Conservation (phyloP, 768 basidiomycete species). For the Panaeolus papilionaceus region DNA sequence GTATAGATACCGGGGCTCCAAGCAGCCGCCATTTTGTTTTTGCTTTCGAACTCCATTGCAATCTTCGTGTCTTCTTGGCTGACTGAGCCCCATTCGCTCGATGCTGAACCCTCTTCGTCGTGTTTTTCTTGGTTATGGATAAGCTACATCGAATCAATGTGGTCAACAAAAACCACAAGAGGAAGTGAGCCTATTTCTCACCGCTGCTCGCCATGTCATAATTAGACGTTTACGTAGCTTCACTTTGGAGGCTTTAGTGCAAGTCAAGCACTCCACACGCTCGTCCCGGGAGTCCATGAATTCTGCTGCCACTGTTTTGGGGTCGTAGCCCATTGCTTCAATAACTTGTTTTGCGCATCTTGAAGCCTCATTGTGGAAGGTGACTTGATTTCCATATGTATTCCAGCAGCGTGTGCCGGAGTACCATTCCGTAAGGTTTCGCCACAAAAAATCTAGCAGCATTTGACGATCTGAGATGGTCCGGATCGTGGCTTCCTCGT, state of each 20-base stretch:
- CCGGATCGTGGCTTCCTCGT: background rate
- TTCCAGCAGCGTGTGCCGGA: background rate
- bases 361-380: background rate
- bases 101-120: background rate
- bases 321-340: background rate
- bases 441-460: background rate
- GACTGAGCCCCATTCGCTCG: background rate
- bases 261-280: conserved; percentile 1
- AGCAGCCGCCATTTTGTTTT: background rate
- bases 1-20: background rate
- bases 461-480: background rate
- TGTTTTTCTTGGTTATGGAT: background rate
- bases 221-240: background rate
- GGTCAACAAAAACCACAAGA: background rate
- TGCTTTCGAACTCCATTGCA: background rate
- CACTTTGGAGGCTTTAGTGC: background rate
- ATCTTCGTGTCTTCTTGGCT: background rate
- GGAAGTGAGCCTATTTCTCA: background rate
- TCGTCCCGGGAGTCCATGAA: background rate
- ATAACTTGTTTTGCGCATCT: background rate
- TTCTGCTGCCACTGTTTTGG: background rate
- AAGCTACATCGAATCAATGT: background rate
- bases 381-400: background rate
- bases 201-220: background rate
- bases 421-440: background rate